phyloP scores from a whole-genome alignment of 805 yeast species.

The Metschnikowia koreensis region DNA sequence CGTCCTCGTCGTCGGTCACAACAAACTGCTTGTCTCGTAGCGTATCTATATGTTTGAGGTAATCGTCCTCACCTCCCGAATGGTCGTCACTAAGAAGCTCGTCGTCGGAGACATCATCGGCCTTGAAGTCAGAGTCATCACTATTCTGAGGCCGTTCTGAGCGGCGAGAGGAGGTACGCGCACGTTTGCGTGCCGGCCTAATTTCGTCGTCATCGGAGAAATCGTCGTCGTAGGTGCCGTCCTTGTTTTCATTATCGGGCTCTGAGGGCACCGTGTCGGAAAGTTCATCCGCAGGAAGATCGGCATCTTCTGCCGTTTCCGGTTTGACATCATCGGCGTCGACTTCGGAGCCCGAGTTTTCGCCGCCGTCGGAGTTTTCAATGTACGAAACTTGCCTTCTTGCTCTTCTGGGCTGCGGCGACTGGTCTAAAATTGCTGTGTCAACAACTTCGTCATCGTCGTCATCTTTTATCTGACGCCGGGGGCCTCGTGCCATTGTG shows the following conservation, averaged over 20 bases:
- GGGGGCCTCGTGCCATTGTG: conserved; percentile 18
- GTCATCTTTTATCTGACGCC: conserved; percentile 13
- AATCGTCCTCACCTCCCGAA: conserved; percentile 20
- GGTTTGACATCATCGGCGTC: conserved; percentile 12
- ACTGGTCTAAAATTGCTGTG: neutral
- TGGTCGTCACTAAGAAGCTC: conserved; percentile 12
- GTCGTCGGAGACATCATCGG: conserved; percentile 13
- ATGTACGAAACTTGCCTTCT: conserved; percentile 13
- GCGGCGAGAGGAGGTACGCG: conserved; percentile 4
- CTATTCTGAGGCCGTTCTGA: conserved; percentile 2
- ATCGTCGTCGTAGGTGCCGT: conserved; percentile 15
- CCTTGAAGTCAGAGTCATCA: conserved; percentile 23
- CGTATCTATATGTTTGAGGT: conserved; percentile 22
- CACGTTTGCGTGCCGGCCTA: conserved; percentile 16
- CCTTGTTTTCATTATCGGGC: conserved; percentile 8
- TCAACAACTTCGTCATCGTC: conserved; percentile 8
- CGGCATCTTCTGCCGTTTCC: neutral
- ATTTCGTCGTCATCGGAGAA: conserved; percentile 13
- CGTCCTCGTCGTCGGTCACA: conserved; percentile 40
- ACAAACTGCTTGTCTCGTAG: conserved; percentile 35
- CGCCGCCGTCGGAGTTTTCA: conserved; percentile 15
- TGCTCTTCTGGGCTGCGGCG: conserved; percentile 10
- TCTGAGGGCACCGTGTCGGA: conserved; percentile 3
- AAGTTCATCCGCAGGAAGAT: neutral
- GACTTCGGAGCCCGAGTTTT: conserved; percentile 3